phyloP scores from a whole-genome alignment of 2,329 filamentous ascomycete genomes.

The Xylariaceae sp. region DNA sequence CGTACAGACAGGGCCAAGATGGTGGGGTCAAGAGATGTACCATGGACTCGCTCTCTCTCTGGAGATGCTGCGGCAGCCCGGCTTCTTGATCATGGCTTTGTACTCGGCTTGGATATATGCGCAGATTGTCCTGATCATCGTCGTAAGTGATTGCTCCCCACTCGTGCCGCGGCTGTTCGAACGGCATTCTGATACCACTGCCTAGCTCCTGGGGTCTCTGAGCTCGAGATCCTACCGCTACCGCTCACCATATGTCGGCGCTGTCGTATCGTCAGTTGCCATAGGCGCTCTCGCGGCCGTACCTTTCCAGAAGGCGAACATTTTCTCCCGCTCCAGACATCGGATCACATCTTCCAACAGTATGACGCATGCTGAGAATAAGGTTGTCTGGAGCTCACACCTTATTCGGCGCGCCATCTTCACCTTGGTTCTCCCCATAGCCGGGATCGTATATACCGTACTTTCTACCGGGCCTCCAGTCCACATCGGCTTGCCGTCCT shows the following conservation, averaged over 20 bases:
- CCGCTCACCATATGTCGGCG: slow-evolving; percentile 59
- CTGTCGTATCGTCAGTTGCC: slow-evolving; percentile 60
- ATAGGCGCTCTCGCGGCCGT: slow-evolving; percentile 65
- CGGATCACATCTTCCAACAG: slow-evolving; percentile 56
- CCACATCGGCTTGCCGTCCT: slow-evolving; percentile 57
- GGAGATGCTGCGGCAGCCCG: slow-evolving; percentile 68
- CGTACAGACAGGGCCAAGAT: slow-evolving; percentile 63
- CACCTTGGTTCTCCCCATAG: slow-evolving; percentile 60
- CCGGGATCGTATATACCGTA: slow-evolving; percentile 61
- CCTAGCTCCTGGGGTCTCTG: slow-evolving; percentile 65
- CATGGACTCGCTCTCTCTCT: slow-evolving; percentile 61
- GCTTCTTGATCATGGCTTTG: slow-evolving; percentile 65
- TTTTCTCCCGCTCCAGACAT: slow-evolving; percentile 61
- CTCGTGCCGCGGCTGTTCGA: no score
- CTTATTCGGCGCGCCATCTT: slow-evolving; percentile 63
- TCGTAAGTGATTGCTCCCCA: slow-evolving; percentile 31
- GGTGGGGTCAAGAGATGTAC: slow-evolving; percentile 72
- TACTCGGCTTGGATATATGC: slow-evolving; percentile 76
- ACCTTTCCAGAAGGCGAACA: slow-evolving; percentile 66
- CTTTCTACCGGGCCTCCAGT: slow-evolving; percentile 58
- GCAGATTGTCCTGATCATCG: slow-evolving; percentile 66
- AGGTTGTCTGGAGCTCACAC: slow-evolving; percentile 66
- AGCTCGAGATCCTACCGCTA: slow-evolving; percentile 63
- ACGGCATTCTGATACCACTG: no score
- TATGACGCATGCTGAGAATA: slow-evolving; percentile 59